Percentiles rank a stretch among this genome's conserved stretches.
These are phyloP conservation scores for Nakaseomyces nivariensis DNA, from an alignment of 1,139 yeast genomes.

Conservation along the genomic window DNA sequence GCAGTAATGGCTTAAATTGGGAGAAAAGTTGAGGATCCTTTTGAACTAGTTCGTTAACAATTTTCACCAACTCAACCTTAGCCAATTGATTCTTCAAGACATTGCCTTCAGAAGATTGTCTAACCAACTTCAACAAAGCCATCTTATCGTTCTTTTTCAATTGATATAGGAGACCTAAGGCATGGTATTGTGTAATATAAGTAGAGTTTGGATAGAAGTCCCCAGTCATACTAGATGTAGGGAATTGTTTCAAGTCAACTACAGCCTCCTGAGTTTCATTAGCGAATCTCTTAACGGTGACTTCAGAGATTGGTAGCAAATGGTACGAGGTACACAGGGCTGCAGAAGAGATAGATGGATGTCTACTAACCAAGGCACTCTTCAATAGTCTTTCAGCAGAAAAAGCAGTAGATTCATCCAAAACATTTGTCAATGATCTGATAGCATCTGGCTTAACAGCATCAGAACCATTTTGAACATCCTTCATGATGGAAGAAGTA, in stretches of 20 bases:
- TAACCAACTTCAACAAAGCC: constrained; percentile 86
- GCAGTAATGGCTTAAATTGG: constrained; percentile 53
- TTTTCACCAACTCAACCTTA: constrained; percentile 74
- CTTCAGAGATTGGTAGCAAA: constrained; percentile 78
- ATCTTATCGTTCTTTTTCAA: constrained; percentile 86
- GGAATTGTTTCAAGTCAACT: constrained; percentile 43
- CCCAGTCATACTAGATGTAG: constrained; percentile 27
- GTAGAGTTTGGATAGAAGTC: constrained; percentile 51
- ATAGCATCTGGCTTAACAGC: constrained; percentile 91
- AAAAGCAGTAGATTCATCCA: constrained; percentile 87
- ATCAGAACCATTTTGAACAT: constrained; percentile 80
- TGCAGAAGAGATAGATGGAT: constrained; percentile 84
- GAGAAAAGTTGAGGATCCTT: constrained; percentile 25
- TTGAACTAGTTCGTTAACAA: constrained; percentile 56
- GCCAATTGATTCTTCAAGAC: constrained; percentile 68
- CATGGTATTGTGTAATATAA: constrained; percentile 89
- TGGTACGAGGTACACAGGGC: constrained; percentile 89
- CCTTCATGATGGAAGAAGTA: constrained; percentile 95
- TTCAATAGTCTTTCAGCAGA: constrained; percentile 90
- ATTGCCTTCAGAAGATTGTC: constrained; percentile 56
- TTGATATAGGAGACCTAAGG: constrained; percentile 80
- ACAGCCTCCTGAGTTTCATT: constrained; percentile 90
- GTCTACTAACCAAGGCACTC: constrained; percentile 84
- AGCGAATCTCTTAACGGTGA: constrained; percentile 85
- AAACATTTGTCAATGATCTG: constrained; percentile 78